Conservation (phyloP, 1,284 basidiomycete genomes). For the Malassezia japonica region DNA sequence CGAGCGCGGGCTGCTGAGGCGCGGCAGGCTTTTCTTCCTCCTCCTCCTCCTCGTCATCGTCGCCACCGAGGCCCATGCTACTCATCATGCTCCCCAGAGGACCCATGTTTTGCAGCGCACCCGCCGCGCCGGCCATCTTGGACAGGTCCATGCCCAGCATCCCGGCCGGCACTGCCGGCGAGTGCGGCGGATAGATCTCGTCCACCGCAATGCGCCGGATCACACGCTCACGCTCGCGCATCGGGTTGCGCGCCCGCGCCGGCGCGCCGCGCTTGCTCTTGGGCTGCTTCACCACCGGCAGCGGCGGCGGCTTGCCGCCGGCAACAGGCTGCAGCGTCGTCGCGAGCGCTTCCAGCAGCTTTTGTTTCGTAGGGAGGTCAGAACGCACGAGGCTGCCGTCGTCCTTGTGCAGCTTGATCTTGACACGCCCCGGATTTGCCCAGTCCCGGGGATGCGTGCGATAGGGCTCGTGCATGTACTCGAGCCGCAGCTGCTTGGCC, state of each 20-base stretch:
- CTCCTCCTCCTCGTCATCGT: slow-evolving; percentile 33
- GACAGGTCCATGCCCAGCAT: slow-evolving; percentile 39
- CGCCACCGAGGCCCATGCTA: slow-evolving; percentile 34
- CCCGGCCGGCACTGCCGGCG: slow-evolving; percentile 35
- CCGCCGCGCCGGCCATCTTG: slow-evolving; percentile 34
- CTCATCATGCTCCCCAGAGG: slow-evolving; percentile 42
- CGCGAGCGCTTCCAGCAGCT: slow-evolving; percentile 52
- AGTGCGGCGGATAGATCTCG: slow-evolving; percentile 34
- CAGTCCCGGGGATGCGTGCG: slow-evolving; percentile 88
- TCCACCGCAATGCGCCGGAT: slow-evolving; percentile 24
- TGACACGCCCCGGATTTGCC: slow-evolving; percentile 72
- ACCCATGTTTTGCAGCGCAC: slow-evolving; percentile 21
- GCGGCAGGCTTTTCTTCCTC: slow-evolving; percentile 26
- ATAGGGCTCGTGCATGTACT: slow-evolving; percentile 68
- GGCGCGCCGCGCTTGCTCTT: slow-evolving; percentile 13
- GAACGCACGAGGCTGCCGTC: slow-evolving; percentile 65
- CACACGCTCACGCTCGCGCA: slow-evolving; percentile 20
- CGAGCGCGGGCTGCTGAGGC: slow-evolving; percentile 25
- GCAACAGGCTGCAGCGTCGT: slow-evolving; percentile 28
- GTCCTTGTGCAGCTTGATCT: slow-evolving; percentile 71
- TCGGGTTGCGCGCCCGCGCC: slow-evolving; percentile 20
- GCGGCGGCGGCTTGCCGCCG: slow-evolving; percentile 35
- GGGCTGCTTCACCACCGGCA: slow-evolving; percentile 11
- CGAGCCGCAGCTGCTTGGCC: slow-evolving; percentile 64
- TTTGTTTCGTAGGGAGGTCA: slow-evolving; percentile 62